Base-by-base conservation (phyloP, 345 rosid genomes). In the Rubroshorea leprosula region DNA sequence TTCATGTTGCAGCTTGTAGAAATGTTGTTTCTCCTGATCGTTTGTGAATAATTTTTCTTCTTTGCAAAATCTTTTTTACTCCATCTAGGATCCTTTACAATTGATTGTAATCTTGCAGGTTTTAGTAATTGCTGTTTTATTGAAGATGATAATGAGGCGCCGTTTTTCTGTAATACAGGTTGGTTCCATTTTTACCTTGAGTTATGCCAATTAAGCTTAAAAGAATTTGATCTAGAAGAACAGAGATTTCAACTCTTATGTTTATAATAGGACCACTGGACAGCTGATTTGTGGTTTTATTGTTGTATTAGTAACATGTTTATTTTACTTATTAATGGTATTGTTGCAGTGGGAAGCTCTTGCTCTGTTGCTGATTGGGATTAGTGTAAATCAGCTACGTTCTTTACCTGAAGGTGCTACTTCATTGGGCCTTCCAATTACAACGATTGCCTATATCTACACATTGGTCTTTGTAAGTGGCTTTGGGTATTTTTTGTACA, bases 291-390 rank as follows among this genome's bases (percentile, higher is more conserved):
- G 9, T n/a, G 17, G n/a, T 22, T 17, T 58, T 1, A 20, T 19
- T 10, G 24, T 29, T 35, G 12, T 35, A 35, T 49, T 25, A 49
- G 3, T 54, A 47, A 17, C 48, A 6, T 39, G 13, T 21, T 29
- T 41, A 5, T 45, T 35, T 13, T 6, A 58, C 49, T 64, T 57
- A 45, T 68, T 70, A 19, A 0, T 72, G 31, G 39, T 54, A 74
- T 71, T 66, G 49, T 73, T 55, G 68, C 79, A 89, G 97, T 93
- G 97, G 97, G 99, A 93, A 74, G 97, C 96, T 63, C 96, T 89
- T 68, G 96, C 97, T 54, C 61, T 87, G 59, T 67, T 93, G 80
- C 96, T 93, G 58, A 85, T 93, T 74, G 99, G 97, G 25, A 85
- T 93, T 43, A 83, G 90, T 73, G 80, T 93, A 66, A 93, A 93